A percentile compares a stretch with the other conserved stretches of the same genome.
Evolutionary conservation across 345 rosid genomes (phyloP).

Genomic region (Excoecaria agallocha): DNA sequence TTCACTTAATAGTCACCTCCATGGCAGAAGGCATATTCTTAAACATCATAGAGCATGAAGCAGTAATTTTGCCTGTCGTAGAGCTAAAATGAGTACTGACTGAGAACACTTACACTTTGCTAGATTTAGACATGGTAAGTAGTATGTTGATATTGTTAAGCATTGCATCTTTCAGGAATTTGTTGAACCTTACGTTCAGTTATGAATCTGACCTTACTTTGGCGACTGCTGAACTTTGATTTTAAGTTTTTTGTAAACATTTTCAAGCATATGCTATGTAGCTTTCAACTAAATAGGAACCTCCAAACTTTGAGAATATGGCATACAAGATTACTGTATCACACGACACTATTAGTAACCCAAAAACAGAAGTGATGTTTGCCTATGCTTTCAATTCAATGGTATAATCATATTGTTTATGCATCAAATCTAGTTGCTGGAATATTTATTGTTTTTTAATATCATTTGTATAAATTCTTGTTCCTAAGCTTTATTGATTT

Average conservation of each 20-base stretch:
- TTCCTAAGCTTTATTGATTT: no score
- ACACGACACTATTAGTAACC: no score
- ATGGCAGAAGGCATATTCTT: slow-evolving; percentile 16
- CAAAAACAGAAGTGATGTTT: no score
- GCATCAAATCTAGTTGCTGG: no score
- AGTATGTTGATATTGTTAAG: not conserved
- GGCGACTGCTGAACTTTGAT: not conserved
- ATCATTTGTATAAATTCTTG: no score
- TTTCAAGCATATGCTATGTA: not conserved
- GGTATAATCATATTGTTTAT: no score
- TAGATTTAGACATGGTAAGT: not conserved
- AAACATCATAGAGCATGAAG: slow-evolving; percentile 2
- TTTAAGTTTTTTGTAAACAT: not conserved
- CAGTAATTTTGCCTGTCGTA: not conserved
- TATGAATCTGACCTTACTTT: not conserved
- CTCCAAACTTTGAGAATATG: no score
- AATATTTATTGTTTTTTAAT: no score
- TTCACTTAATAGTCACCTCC: slow-evolving; percentile 19
- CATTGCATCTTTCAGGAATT: not conserved
- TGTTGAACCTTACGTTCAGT: not conserved
- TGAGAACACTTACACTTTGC: not conserved
- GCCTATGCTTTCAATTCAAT: no score
- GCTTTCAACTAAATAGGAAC: no score
- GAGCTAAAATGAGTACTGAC: not conserved
- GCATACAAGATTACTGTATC: no score